Evolutionary conservation across 306 rosid genomes (phyloP), one percentile per base, ranked within the genome.

Genomic region (Prunus mira): DNA sequence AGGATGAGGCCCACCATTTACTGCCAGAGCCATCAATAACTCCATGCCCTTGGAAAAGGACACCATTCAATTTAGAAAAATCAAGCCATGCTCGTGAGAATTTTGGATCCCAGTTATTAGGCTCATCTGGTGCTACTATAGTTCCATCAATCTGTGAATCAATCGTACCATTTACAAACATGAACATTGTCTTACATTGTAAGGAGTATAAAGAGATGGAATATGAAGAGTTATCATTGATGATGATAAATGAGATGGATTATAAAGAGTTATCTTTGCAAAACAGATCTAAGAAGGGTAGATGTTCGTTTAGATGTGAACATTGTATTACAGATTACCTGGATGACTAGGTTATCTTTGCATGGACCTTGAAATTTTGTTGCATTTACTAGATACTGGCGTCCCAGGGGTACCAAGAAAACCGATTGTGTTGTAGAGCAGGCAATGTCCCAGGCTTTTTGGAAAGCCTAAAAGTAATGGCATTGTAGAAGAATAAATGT

Each of bases 1-100:
- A 96, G 69, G 99, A 96, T 78, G 96, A 88, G 43, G 93, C 96
- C 99, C 99, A 96, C 99, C 99, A 96, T 89, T 96, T 96, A 73
- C 89, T 90, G 12, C 99, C 99, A 12, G 99, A 92, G 78, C 99
- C 99, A 55, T 96, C 98, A 28, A 96, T 96, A 50, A 91, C 83
- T 57, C 99, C 99, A 73, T 66, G 45, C 5, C 99, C 99, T 88
- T 91, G 98, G 79, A 96, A 96, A 73, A 81, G 64, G 78, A 81
- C 88, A 78, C 89, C 86, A 1, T 73, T 76, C 68, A 96, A 78
- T 77, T 89, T 84, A 3, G 88, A 82, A 70, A 96, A 96, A 20
- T 78, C 89, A 15, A 96, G 99, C 99, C 99, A 96, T 67, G 76
- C 65, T 46, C 91, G 87, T 24, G 78, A 72, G 3, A 83, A 74